Base-by-base conservation (phyloP, 306 rosid species). In the Citrullus mucosospermus region DNA sequence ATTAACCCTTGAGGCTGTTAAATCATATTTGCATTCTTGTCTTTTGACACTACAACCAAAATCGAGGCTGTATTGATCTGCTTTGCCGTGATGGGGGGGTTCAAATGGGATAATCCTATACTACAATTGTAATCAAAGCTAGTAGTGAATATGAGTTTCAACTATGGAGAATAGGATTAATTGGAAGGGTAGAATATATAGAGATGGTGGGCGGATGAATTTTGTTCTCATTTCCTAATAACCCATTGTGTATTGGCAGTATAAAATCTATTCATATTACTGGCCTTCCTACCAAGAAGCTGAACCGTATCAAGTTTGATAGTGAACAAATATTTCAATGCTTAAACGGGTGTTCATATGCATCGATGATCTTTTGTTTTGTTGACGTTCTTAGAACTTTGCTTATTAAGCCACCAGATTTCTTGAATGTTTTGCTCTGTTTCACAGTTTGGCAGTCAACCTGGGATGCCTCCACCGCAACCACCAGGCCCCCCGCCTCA, bases 391-490 rank as follows among this genome's bases (percentile, higher is more conserved):
- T 28, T 72, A 38, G 25, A 50, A 72, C 60, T 28, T 72, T 28
- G 43, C 77, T 25, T 15, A 50, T 44, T 18, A 43, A 59, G 25
- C 66, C 1, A 41, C 48, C 34, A 8, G 66, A 41, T 71, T 66
- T 75, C 83, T 60, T 78, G 57, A 53, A 28, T 2, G 60, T 41
- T 9, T 43, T 38, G 77, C 69, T 41, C 62, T 78, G 15, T 56
- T 50, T 59, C 81, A 85, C 90, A 93, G 97, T 82, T 92, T n/a
- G 89, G 92, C 28, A 87, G 86, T 79, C 98, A 91, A 67, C 74
- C 98, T 25, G 93, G 90, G 77, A 89, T 93, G 90, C 98, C 93
- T 30, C 87, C 89, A 34, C 90, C 70, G 32, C 86, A 86, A 62
- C 93, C 76, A 7, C 44, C 44, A 30, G 77, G 77, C 25, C 88